phyloP scores from a whole-genome alignment of 2,329 filamentous ascomycete species.

The Blumeriella jaapii region DNA sequence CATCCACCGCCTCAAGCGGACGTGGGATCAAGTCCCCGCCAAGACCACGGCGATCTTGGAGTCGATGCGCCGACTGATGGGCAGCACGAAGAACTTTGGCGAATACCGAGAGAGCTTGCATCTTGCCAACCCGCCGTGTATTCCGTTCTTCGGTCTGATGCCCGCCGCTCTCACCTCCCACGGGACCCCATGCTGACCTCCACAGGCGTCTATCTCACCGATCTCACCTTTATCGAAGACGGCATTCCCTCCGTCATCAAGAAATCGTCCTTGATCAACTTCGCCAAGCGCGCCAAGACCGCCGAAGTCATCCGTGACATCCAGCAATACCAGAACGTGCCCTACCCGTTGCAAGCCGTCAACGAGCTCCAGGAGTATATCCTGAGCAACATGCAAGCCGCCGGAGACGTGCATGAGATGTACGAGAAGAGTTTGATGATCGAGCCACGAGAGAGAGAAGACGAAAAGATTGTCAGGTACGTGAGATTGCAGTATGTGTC shows the following conservation, averaged over 20 bases:
- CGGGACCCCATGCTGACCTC: slow-evolving; percentile 8
- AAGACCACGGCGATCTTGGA: slow-evolving; percentile 73
- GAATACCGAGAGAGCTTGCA: slow-evolving; percentile 92
- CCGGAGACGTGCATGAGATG: slow-evolving; percentile 97
- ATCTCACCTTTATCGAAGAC: slow-evolving; percentile 97
- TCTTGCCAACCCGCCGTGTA: slow-evolving; percentile 88
- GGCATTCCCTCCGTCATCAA: slow-evolving; percentile 95
- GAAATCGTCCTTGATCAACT: slow-evolving; percentile 95
- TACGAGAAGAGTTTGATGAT: slow-evolving; percentile 93
- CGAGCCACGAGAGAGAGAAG: slow-evolving; percentile 90
- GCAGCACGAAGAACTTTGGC: slow-evolving; percentile 94
- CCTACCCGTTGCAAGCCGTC: slow-evolving; percentile 84
- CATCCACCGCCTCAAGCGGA: slow-evolving; percentile 84
- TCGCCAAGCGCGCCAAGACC: slow-evolving; percentile 94
- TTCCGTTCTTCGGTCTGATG: slow-evolving; percentile 90
- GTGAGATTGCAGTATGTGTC: slow-evolving; percentile 17
- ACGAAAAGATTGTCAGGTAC: slow-evolving; percentile 96
- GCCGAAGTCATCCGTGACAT: slow-evolving; percentile 98
- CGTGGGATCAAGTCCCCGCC: slow-evolving; percentile 86
- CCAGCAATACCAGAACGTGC: slow-evolving; percentile 95
- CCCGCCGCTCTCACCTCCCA: no score
- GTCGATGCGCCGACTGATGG: slow-evolving; percentile 89
- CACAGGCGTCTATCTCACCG: slow-evolving; percentile 85
- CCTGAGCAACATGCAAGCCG: slow-evolving; percentile 87
- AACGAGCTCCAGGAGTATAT: slow-evolving; percentile 94